A percentile compares a stretch with the other conserved stretches of the same genome.
These are phyloP conservation scores for Exophiala dermatitidis DNA, from an alignment of 2,329 filamentous ascomycete species.

Conservation along the genomic window DNA sequence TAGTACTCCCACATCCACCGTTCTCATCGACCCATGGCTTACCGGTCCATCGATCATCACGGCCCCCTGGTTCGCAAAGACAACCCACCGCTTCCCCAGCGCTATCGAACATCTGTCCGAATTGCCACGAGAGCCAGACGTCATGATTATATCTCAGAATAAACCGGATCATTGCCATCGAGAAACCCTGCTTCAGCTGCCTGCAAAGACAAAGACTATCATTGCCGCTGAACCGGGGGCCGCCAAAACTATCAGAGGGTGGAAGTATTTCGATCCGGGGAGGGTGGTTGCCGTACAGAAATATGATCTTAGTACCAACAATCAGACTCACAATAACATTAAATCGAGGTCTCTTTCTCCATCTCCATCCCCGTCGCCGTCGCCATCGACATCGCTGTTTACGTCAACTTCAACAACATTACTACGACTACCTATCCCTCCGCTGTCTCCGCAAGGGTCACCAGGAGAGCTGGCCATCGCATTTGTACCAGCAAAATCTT, in stretches of 20 bases:
- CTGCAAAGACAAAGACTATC: slow-evolving; percentile 48
- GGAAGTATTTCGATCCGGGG: slow-evolving; percentile 58
- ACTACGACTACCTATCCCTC: slow-evolving; percentile 48
- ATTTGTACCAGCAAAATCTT: slow-evolving; percentile 55
- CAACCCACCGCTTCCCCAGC: slow-evolving; percentile 49
- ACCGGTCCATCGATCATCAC: slow-evolving; percentile 54
- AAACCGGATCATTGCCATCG: slow-evolving; percentile 66
- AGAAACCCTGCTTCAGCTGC: slow-evolving; percentile 59
- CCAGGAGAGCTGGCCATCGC: slow-evolving; percentile 65
- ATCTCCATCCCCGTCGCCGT: too few relatives aligned
- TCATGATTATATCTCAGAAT: slow-evolving; percentile 54
- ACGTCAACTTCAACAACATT: too few relatives aligned
- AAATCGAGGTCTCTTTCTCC: too few relatives aligned
- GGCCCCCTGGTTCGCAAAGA: slow-evolving; percentile 55
- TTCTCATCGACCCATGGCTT: slow-evolving; percentile 68
- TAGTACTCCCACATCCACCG: slow-evolving; percentile 44
- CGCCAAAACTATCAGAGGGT: slow-evolving; percentile 57
- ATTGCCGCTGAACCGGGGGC: slow-evolving; percentile 61
- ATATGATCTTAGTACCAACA: slow-evolving; percentile 36
- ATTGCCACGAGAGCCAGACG: slow-evolving; percentile 45
- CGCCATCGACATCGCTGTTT: too few relatives aligned
- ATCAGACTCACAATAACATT: too few relatives aligned
- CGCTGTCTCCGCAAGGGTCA: slow-evolving; percentile 46
- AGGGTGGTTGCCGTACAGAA: slow-evolving; percentile 39
- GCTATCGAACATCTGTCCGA: slow-evolving; percentile 53